Evolutionary conservation across 805 yeast genomes (phyloP), one percentile per base, ranked within the genome.

Genomic region (Candida pseudofarinosa): DNA sequence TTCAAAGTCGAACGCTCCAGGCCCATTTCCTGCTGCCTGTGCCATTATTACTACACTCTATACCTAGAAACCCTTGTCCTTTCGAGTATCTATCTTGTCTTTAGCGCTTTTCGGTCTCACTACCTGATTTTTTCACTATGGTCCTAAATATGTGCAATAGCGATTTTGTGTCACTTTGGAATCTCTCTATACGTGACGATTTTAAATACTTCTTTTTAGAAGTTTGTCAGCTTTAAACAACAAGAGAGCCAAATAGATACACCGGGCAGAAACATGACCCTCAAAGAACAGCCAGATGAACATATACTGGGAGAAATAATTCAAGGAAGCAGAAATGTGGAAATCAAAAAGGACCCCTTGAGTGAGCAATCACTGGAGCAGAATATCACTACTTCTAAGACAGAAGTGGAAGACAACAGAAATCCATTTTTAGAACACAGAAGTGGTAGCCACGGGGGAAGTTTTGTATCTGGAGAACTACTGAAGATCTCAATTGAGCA

Each of bases 1-100:
- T 13, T 65, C 67, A 26, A 68, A 50, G 45, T 69, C 69, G n/a
- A 68, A 28, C 12, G 39, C 23, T 16, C 35, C 33, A 23, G 10
- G 10, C 28, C 28, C 28, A 23, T 35, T 23, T 14, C 16, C 16
- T 7, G 8, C 8, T 33, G 16, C 8, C 13, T 14, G 35, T 33
- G 35, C 6, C 16, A 33, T 33, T 8, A 33, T 13, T 33, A 6
- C 6, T 23, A 10, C 10, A 23, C 28, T 23, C 28, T 23, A 6
- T 23, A 7, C 10, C 28, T 6, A 23, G 28, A 7, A 10, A 10
- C 28, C 28, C 10, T 23, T 23, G 10, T 10, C n/a, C n/a, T n/a
- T n/a, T n/a, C n/a, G n/a, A n/a, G n/a, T n/a, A n/a, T n/a, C n/a
- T n/a, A n/a, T n/a, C n/a, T n/a, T n/a, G n/a, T n/a, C n/a, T n/a